Evolutionary conservation across 2,329 filamentous ascomycete species (phyloP), one percentile per base, ranked within the genome.

Genomic region (Leptographium procerum): DNA sequence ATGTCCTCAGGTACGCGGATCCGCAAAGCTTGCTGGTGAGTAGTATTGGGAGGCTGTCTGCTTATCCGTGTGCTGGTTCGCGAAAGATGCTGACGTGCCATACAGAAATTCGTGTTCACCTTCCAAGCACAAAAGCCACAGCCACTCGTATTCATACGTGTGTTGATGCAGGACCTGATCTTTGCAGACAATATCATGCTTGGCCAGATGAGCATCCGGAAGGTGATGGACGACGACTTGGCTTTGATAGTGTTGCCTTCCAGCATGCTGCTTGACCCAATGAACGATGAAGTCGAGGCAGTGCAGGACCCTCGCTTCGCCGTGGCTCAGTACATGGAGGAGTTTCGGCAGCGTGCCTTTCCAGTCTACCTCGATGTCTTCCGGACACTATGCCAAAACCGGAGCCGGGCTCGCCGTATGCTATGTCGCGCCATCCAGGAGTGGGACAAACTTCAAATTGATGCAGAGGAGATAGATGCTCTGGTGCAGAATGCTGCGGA

Each of bases 331-430:
- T 77, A 85, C 56, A 89, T 96, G 79, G 88, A 96, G 64, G 66
- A 76, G 1, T 86, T 87, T 65, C 78, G 84, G 14, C 75, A 81
- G 61, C 73, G 80, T 31, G 79, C 82, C 1, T 82, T 79, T 6
- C 76, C 89, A 69, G 84, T 87, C 0, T 96, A 91, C 66, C 75
- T 96, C 22, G 91, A 96, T 64, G 80, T 95, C 19, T 86, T 94
- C 66, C 84, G 91, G 53, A 87, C 88, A 9, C 78, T 94, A 22
- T 95, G 91, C 66, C 89, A 97, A 68, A 99, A 97, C 67, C 80
- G 91, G 56, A 95, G 90, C 68, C 86, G 94, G 2, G 84, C 95
- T 48, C 84, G 94, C n/a, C 83, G 94, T 40, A 91, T 87, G n/a
- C 79, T 99, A 10, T 91, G 86, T 61, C 92, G 97, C 68, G 82